Conservation (phyloP, 441 rosid genomes). For the Rhodomyrtus psidioides region DNA sequence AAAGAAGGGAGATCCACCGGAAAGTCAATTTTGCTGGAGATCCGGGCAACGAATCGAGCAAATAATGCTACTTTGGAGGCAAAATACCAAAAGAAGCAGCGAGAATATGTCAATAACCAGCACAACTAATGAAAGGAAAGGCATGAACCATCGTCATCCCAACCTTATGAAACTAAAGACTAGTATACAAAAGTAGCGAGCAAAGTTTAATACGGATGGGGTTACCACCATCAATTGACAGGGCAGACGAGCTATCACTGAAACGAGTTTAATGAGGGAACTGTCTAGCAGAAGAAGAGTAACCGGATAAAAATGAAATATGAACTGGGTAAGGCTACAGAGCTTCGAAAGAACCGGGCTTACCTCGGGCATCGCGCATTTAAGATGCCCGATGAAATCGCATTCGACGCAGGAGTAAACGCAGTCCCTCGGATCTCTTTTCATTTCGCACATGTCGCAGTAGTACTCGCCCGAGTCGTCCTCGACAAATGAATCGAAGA, state of each 20-base stretch:
- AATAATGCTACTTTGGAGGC: background rate
- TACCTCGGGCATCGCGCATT: slow-evolving; percentile 1
- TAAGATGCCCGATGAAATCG: background rate
- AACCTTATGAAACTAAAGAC: no score
- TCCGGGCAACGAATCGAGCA: rapidly evolving
- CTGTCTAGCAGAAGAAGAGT: no score
- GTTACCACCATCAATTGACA: no score
- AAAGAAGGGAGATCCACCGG: background rate
- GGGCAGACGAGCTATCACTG: no score
- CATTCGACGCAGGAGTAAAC: slow-evolving; percentile 3
- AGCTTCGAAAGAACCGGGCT: background rate
- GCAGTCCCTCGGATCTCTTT: background rate
- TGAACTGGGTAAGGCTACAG: background rate
- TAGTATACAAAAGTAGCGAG: no score
- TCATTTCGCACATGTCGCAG: slow-evolving; percentile 14
- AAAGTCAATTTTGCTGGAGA: background rate
- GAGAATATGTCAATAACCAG: background rate
- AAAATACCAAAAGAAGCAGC: background rate
- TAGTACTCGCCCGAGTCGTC: background rate
- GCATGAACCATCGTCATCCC: no score
- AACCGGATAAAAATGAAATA: no score
- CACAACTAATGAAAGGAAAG: background rate
- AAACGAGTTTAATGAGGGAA: no score
- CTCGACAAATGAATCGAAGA: background rate
- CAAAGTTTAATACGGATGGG: no score